phyloP scores from a whole-genome alignment of 192 early-diverging fungal species.

The Backusella mclennaniae region DNA sequence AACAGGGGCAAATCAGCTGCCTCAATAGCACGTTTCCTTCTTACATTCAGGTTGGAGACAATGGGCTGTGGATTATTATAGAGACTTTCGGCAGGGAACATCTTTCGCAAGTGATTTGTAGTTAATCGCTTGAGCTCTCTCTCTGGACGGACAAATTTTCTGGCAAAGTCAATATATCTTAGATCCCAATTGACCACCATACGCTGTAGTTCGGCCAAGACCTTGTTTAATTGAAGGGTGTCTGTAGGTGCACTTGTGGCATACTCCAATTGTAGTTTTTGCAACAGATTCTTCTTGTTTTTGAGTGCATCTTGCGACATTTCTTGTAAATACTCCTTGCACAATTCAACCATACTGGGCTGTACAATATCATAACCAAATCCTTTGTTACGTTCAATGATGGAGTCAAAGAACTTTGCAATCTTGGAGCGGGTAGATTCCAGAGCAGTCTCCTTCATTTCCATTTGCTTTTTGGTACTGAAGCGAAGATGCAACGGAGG shows the following conservation, averaged over 20 bases:
- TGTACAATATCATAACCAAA: conserved; percentile 79
- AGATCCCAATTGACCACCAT: conserved; percentile 84
- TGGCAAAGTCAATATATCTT: conserved; percentile 76
- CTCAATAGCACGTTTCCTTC: conserved; percentile 40
- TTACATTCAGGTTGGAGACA: conserved; percentile 28
- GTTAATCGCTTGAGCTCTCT: conserved; percentile 67
- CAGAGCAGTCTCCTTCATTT: conserved; percentile 72
- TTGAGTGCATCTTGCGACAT: conserved; percentile 68
- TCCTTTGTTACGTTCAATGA: conserved; percentile 75
- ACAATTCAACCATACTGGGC: conserved; percentile 61
- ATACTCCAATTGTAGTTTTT: conserved; percentile 81
- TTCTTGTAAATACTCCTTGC: conserved; percentile 68
- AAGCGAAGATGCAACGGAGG: conserved; percentile 68
- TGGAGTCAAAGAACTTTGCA: conserved; percentile 82
- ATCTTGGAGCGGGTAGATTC: conserved; percentile 68
- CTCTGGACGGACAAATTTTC: conserved; percentile 81
- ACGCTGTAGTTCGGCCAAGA: conserved; percentile 69
- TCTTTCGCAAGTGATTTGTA: conserved; percentile 54
- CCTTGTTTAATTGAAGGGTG: conserved; percentile 74
- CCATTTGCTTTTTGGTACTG: conserved; percentile 55
- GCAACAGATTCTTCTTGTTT: conserved; percentile 83
- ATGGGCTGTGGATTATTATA: conserved; percentile 9
- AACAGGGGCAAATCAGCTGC: conserved; percentile 50
- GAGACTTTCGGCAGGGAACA: conserved; percentile 48
- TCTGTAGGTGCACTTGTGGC: conserved; percentile 77